Percentiles rank a stretch among this genome's conserved stretches.
These are phyloP conservation scores for Quercus agrifolia DNA, from an alignment of 306 rosid genomes.

Conservation along the genomic window DNA sequence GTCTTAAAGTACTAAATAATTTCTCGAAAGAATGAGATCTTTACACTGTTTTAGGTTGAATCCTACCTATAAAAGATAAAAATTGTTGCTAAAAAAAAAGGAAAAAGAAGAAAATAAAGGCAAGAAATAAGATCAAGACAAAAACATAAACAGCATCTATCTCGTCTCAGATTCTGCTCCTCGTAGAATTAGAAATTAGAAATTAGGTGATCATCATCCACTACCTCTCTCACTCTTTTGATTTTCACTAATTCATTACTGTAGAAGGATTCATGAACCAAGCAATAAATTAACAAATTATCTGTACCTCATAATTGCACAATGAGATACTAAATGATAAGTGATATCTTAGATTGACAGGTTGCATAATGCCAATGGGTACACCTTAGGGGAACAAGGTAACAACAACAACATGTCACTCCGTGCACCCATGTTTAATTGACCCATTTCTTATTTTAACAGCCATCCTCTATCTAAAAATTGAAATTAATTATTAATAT, in stretches of 20 bases:
- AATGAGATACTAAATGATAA: not conserved
- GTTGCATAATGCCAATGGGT: slow-evolving; percentile 3
- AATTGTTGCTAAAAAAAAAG: not conserved
- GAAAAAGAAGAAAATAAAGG: not conserved
- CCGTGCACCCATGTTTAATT: slow-evolving; percentile 9
- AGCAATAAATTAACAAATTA: not conserved
- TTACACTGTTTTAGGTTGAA: not conserved
- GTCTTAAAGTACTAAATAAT: no score
- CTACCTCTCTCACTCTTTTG: not conserved
- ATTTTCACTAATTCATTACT: not conserved
- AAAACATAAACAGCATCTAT: not conserved
- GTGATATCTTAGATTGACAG: slow-evolving; percentile 8
- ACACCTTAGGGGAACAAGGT: slow-evolving; percentile 15
- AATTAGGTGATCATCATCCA: not conserved
- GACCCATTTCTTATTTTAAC: not conserved
- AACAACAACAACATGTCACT: slow-evolving; percentile 17
- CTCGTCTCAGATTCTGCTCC: not conserved
- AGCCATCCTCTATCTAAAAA: not conserved
- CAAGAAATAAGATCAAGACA: not conserved
- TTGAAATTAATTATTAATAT: not conserved
- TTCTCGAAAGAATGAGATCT: not conserved
- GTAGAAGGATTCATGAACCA: not conserved
- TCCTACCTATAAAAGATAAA: not conserved
- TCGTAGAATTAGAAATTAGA: not conserved
- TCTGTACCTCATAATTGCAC: not conserved